A percentile compares a stretch with the other conserved stretches of the same genome.
phyloP scores from a whole-genome alignment of 2,329 filamentous ascomycete genomes.

The Xylaria sp. region DNA sequence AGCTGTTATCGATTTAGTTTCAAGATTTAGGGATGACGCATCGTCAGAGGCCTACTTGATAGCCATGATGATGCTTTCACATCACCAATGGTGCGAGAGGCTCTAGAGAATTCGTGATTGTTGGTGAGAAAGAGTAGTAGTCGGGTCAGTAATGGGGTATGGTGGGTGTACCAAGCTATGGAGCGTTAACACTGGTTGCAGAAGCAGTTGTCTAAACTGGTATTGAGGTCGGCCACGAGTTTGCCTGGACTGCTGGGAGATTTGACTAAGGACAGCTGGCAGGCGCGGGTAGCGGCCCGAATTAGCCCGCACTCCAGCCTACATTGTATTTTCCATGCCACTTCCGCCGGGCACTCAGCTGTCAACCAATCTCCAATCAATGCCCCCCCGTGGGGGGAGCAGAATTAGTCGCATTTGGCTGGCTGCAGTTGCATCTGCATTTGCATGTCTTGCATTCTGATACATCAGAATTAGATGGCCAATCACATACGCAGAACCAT shows the following conservation, averaged over 20 bases:
- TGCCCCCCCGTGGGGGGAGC: neutral
- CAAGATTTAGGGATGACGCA: constrained; percentile 18
- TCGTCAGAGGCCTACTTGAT: constrained; percentile 57
- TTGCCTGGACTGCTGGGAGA: neutral
- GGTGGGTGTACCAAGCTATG: constrained; percentile 14
- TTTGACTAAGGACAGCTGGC: neutral
- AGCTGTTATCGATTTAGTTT: constrained; percentile 66
- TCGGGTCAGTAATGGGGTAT: constrained; percentile 8
- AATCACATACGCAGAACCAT: constrained; percentile 22
- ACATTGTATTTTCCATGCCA: neutral
- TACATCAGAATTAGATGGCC: constrained; percentile 28
- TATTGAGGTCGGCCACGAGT: constrained; percentile 49
- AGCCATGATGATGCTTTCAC: constrained; percentile 55
- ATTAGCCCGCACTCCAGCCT: neutral
- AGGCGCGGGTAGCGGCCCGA: neutral
- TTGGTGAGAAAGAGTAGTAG: constrained; percentile 10
- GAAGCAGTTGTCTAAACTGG: constrained; percentile 40
- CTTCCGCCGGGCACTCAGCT: constrained; percentile 1
- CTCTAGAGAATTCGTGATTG: constrained; percentile 17
- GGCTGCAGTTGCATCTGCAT: constrained; percentile 20
- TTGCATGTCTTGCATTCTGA: constrained; percentile 27
- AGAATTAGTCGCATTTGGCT: constrained; percentile 12
- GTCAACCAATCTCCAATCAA: constrained; percentile 1
- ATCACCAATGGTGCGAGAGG: constrained; percentile 41
- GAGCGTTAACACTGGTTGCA: constrained; percentile 30